Conservation (phyloP, 306 rosid genomes). For the Fagus crenata region DNA sequence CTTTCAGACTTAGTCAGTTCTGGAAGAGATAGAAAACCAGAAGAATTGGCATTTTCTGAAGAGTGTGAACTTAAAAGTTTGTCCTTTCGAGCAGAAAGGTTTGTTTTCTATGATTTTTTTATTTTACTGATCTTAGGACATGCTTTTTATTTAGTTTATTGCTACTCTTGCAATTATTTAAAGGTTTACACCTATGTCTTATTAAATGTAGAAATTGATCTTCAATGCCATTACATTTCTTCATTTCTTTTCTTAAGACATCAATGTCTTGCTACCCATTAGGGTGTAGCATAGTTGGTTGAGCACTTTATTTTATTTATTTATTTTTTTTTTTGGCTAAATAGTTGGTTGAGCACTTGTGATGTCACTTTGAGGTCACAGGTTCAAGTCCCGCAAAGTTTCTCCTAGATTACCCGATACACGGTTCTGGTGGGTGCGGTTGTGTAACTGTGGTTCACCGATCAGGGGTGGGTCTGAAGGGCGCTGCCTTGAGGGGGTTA, state of each 20-base stretch:
- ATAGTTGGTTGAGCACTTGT: no score
- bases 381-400: no score
- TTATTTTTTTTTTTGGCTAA: no score
- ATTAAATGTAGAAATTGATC: background rate
- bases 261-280: background rate
- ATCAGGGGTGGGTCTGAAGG: no score
- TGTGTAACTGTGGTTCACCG: no score
- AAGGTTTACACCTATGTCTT: background rate
- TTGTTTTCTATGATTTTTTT: conserved; percentile 26
- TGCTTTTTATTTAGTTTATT: conserved; percentile 1
- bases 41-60: conserved; percentile 70
- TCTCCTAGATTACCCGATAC: no score
- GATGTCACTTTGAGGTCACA: no score
- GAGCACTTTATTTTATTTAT: no score
- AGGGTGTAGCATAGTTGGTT: no score
- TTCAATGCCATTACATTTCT: background rate
- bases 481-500: no score
- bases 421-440: no score
- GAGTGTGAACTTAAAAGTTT: conserved; percentile 67
- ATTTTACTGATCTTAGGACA: conserved; percentile 17
- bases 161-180: conserved; percentile 1
- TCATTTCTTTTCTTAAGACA: background rate
- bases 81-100: conserved; percentile 94
- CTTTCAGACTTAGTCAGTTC: conserved; percentile 94
- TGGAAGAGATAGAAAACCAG: conserved; percentile 78